Percentiles rank a stretch among this genome's conserved stretches.
These are phyloP conservation scores for Globisporangium canariense DNA, from an alignment of 352 stramenopile species.

Conservation along the genomic window DNA sequence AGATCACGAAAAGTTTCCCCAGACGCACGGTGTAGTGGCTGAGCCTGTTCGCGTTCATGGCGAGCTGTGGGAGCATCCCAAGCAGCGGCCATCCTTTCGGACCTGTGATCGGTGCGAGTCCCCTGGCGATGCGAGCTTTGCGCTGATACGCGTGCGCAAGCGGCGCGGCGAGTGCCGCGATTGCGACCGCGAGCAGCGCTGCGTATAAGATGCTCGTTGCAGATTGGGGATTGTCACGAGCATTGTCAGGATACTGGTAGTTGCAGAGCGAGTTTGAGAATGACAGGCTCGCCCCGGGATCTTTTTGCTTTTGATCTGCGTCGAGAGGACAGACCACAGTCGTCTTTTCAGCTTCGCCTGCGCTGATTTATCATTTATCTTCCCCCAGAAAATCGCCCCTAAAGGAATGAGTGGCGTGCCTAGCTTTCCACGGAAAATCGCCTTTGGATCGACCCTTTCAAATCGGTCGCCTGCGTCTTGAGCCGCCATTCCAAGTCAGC, in stretches of 20 bases:
- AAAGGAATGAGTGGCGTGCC: too few relatives aligned
- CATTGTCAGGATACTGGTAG: too few relatives aligned
- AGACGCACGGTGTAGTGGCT: not conserved
- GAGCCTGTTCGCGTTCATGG: not conserved
- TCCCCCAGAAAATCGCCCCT: too few relatives aligned
- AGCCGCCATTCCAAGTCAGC: too few relatives aligned
- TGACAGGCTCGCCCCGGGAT: too few relatives aligned
- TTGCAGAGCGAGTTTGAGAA: too few relatives aligned
- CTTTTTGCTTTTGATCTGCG: too few relatives aligned
- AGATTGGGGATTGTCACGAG: not conserved
- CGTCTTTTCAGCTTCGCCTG: not conserved
- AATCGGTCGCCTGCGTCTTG: not conserved
- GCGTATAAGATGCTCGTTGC: not conserved
- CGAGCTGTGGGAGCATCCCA: slow-evolving; percentile 4
- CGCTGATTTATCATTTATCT: not conserved
- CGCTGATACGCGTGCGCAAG: not conserved
- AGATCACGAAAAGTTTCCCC: too few relatives aligned
- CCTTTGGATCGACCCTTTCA: not conserved
- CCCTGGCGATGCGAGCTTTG: not conserved
- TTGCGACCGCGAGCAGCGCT: not conserved
- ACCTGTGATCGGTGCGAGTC: not conserved
- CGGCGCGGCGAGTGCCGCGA: not conserved
- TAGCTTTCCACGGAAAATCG: too few relatives aligned
- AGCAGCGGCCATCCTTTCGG: slow-evolving; percentile 9
- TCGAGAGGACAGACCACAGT: too few relatives aligned